Conservation (phyloP, 1,284 basidiomycete species). For the Pterula multifida region DNA sequence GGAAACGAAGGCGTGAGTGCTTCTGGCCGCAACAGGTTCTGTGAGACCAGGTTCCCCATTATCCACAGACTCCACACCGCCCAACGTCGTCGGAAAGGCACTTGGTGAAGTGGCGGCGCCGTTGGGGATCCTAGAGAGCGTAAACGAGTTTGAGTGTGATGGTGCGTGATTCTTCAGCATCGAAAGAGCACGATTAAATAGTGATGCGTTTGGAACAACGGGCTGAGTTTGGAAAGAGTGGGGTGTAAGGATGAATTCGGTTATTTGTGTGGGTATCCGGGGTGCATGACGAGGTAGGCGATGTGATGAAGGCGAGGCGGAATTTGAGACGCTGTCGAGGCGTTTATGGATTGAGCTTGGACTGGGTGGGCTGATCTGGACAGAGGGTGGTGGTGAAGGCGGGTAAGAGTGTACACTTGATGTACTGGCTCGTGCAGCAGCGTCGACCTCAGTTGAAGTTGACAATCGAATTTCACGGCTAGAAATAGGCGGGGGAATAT, state of each 20-base stretch:
- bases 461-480: conserved; percentile 8
- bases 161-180: conserved; percentile 42
- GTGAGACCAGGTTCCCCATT: neutral
- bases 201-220: conserved; percentile 24
- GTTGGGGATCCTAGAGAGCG: conserved; percentile 32
- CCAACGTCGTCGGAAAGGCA: neutral
- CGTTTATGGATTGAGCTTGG: conserved; percentile 30
- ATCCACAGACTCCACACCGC: neutral
- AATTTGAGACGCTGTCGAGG: neutral
- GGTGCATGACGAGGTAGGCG: conserved; percentile 6
- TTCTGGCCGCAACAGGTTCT: neutral
- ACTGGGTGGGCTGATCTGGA: conserved; percentile 30
- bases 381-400: conserved; percentile 40
- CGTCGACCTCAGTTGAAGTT: conserved; percentile 18
- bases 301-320: conserved; percentile 7
- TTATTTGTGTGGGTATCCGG: conserved; percentile 24
- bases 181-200: conserved; percentile 47
- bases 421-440: conserved; percentile 21
- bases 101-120: neutral
- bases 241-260: conserved; percentile 52
- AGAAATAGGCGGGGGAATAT: conserved; percentile 12
- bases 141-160: conserved; percentile 55
- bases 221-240: conserved; percentile 30
- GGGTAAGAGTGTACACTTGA: conserved; percentile 52
- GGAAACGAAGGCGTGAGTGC: neutral